Evolutionary conservation across 331 rosid genomes (phyloP).

Genomic region (Pyrus hybrid): DNA sequence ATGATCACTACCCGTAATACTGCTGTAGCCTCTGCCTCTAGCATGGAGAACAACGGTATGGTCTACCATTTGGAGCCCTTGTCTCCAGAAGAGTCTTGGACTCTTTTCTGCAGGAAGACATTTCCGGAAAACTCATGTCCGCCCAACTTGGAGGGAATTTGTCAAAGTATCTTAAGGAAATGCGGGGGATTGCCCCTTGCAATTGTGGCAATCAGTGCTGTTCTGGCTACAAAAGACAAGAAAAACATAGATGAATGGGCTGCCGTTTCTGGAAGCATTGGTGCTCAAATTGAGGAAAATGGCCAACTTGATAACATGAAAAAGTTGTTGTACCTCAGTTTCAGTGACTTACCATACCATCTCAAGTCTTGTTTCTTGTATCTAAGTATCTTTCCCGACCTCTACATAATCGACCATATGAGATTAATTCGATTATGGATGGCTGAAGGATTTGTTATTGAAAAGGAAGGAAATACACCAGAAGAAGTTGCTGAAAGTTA

Average conservation of each 20-base stretch:
- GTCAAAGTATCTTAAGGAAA: slow-evolving; percentile 24
- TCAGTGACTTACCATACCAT: slow-evolving; percentile 44
- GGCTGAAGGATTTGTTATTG: slow-evolving; percentile 52
- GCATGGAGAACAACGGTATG: slow-evolving; percentile 18
- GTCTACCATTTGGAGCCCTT: slow-evolving; percentile 39
- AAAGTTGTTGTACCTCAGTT: slow-evolving; percentile 40
- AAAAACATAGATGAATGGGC: slow-evolving; percentile 43
- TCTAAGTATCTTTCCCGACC: slow-evolving; percentile 44
- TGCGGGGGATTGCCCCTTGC: slow-evolving; percentile 64
- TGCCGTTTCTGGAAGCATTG: slow-evolving; percentile 27
- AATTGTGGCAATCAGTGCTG: slow-evolving; percentile 47
- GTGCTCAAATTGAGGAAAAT: slow-evolving; percentile 35
- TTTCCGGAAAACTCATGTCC: slow-evolving; percentile 34
- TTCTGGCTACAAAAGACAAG: slow-evolving; percentile 39
- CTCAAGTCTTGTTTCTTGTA: slow-evolving; percentile 14
- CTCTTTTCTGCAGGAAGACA: slow-evolving; percentile 36
- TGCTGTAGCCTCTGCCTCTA: slow-evolving; percentile 25
- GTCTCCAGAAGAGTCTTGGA: slow-evolving; percentile 39
- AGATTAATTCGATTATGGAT: slow-evolving; percentile 52
- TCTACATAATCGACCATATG: slow-evolving; percentile 26
- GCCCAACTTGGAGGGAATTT: slow-evolving; percentile 20
- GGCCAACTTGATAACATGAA: slow-evolving; percentile 35
- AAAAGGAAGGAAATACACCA: slow-evolving; percentile 30
- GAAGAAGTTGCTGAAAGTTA: slow-evolving; percentile 55
- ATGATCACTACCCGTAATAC: slow-evolving; percentile 47